Evolutionary conservation across 495 filamentous ascomycete species (phyloP).

Genomic region (Evernia prunastri): DNA sequence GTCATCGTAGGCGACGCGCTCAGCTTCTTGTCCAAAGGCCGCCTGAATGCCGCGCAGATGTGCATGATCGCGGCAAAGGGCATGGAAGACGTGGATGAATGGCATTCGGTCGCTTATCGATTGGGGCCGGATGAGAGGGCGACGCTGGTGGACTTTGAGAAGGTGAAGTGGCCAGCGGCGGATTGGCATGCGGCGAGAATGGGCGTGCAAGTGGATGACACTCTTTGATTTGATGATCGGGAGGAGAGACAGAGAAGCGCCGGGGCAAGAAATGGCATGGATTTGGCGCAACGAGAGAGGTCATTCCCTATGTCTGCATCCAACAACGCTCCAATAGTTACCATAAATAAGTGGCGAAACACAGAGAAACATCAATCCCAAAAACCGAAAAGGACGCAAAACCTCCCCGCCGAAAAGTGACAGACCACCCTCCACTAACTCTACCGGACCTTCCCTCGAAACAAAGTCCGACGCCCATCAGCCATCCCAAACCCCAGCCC

Average conservation of each 20-base stretch:
- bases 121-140: not conserved
- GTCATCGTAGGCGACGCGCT: conserved; percentile 1
- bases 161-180: not conserved
- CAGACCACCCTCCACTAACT: too few species aligned
- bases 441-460: too few species aligned
- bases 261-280: not conserved
- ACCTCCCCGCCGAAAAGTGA: too few species aligned
- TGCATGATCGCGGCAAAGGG: not conserved
- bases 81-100: not conserved
- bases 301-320: not conserved
- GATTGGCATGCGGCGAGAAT: not conserved
- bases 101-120: not conserved
- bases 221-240: not conserved
- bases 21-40: not conserved
- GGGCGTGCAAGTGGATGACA: not conserved
- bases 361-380: too few species aligned
- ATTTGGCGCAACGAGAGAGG: not conserved
- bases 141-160: not conserved
- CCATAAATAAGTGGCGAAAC: too few species aligned
- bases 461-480: too few species aligned
- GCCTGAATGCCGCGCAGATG: not conserved
- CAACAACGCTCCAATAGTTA: too few species aligned
- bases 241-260: not conserved
- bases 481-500: too few species aligned
- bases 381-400: too few species aligned